These are phyloP conservation scores for Nakazawaea molendinolei DNA, from an alignment of 805 yeast species.

Conservation along the genomic window DNA sequence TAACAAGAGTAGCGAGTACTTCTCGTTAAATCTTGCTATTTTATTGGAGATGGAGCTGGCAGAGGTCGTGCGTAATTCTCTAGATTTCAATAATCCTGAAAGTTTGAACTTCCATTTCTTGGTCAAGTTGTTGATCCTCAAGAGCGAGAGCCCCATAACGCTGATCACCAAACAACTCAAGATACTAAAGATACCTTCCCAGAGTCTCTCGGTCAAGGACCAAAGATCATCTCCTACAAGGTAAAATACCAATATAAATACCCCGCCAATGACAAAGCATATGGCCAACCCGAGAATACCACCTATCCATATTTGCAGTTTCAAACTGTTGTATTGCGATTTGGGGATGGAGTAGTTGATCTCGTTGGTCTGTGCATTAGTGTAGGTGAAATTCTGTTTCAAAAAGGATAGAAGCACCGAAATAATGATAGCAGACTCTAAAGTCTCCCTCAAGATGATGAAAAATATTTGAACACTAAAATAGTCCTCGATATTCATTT, in stretches of 20 bases:
- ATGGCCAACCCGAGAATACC: slow-evolving; percentile 63
- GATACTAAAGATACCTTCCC: slow-evolving; percentile 83
- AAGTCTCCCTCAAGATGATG: slow-evolving; percentile 65
- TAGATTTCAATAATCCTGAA: slow-evolving; percentile 18
- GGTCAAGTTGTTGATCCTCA: slow-evolving; percentile 74
- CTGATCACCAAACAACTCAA: slow-evolving; percentile 76
- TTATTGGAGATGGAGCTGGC: slow-evolving; percentile 11
- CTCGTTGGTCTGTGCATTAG: slow-evolving; percentile 21
- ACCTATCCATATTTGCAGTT: slow-evolving; percentile 77
- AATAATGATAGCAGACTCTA: slow-evolving; percentile 71
- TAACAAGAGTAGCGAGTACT: slow-evolving; percentile 45
- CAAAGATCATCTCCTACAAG: slow-evolving; percentile 77
- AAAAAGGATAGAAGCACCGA: slow-evolving; percentile 69
- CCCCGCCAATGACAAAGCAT: slow-evolving; percentile 67
- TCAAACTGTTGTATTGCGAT: slow-evolving; percentile 35
- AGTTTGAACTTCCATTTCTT: slow-evolving; percentile 70
- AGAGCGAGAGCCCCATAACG: slow-evolving; percentile 77
- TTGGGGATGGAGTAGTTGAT: slow-evolving; percentile 25
- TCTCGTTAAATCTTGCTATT: slow-evolving; percentile 34
- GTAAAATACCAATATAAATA: slow-evolving; percentile 66
- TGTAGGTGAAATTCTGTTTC: slow-evolving; percentile 45
- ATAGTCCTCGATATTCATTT: slow-evolving; percentile 33
- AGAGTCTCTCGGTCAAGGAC: slow-evolving; percentile 80
- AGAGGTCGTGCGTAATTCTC: slow-evolving; percentile 12
- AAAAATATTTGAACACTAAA: slow-evolving; percentile 72